These are phyloP conservation scores for Colletotrichum chrysophilum DNA, from an alignment of 2,329 filamentous ascomycete species.

Conservation along the genomic window DNA sequence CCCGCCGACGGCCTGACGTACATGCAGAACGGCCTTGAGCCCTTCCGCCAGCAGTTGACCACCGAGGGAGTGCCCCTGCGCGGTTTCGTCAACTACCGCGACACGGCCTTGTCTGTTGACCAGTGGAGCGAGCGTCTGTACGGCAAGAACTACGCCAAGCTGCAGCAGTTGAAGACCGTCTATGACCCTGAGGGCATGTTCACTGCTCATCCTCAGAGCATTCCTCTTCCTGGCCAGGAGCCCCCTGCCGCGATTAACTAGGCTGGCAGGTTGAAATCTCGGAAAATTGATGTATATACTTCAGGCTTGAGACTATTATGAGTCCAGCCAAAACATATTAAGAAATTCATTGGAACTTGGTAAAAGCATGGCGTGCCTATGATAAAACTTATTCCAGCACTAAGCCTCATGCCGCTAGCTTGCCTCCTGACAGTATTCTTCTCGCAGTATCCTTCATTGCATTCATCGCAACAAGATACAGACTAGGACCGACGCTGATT, in stretches of 20 bases:
- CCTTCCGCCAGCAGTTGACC: conserved; percentile 9
- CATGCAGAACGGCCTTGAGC: conserved; percentile 45
- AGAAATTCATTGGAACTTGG: not conserved
- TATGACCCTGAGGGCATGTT: conserved; percentile 23
- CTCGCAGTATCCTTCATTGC: conserved; percentile 38
- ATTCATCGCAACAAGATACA: conserved; percentile 46
- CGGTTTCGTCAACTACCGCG: conserved; percentile 23
- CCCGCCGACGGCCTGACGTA: conserved; percentile 52
- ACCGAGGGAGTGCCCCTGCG: conserved; percentile 12
- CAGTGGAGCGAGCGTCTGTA: conserved; percentile 23
- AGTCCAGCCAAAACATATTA: not conserved
- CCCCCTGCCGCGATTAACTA: conserved; percentile 11
- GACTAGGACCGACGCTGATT: conserved; percentile 57
- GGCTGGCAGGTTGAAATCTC: not conserved
- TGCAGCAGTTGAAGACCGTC: conserved; percentile 18
- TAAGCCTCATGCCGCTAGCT: not conserved
- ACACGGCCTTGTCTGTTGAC: conserved; percentile 10
- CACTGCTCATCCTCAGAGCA: conserved; percentile 20
- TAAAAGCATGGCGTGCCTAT: not conserved
- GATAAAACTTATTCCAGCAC: not conserved
- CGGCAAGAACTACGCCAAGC: conserved; percentile 15
- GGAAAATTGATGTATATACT: not conserved
- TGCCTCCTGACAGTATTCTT: conserved; percentile 31
- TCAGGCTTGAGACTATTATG: not conserved
- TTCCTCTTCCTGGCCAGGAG: conserved; percentile 15